These are phyloP conservation scores for Trichaptum fuscoviolaceum DNA, from an alignment of 768 basidiomycete genomes.

Conservation along the genomic window DNA sequence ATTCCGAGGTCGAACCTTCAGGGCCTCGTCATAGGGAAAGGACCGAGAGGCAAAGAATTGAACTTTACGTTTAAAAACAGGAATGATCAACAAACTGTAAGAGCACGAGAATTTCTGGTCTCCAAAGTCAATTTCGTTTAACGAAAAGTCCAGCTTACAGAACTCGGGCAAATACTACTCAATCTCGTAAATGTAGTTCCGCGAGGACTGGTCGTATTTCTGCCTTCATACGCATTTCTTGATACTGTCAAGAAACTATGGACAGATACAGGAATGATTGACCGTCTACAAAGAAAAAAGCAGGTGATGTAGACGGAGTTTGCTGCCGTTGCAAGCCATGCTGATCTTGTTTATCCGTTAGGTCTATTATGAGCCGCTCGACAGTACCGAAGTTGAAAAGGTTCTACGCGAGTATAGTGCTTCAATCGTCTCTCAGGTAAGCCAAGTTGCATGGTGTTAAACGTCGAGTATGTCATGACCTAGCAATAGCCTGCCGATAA, in stretches of 20 bases:
- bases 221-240: constrained; percentile 87
- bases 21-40: constrained; percentile 66
- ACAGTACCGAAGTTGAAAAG: constrained; percentile 62
- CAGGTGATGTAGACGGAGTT: constrained; percentile 38
- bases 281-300: constrained; percentile 66
- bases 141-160: constrained; percentile 48
- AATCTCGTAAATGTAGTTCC: constrained; percentile 78
- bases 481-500: constrained; percentile 9
- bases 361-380: constrained; percentile 89
- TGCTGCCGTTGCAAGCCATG: not conserved
- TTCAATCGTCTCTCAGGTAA: constrained; percentile 28
- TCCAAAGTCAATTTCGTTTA: no score
- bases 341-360: constrained; percentile 24
- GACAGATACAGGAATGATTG: constrained; percentile 55
- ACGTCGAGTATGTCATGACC: not conserved
- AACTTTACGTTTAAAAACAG: constrained; percentile 81
- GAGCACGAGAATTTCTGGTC: constrained; percentile 18
- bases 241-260: constrained; percentile 62
- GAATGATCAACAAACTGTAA: constrained; percentile 56
- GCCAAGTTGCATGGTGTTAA: not conserved
- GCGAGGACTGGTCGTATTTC: constrained; percentile 88
- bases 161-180: constrained; percentile 78
- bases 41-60: constrained; percentile 68
- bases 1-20: constrained; percentile 77
- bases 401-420: constrained; percentile 68